Evolutionary conservation across 768 basidiomycete species (phyloP).

Genomic region (Boletus sp.): DNA sequence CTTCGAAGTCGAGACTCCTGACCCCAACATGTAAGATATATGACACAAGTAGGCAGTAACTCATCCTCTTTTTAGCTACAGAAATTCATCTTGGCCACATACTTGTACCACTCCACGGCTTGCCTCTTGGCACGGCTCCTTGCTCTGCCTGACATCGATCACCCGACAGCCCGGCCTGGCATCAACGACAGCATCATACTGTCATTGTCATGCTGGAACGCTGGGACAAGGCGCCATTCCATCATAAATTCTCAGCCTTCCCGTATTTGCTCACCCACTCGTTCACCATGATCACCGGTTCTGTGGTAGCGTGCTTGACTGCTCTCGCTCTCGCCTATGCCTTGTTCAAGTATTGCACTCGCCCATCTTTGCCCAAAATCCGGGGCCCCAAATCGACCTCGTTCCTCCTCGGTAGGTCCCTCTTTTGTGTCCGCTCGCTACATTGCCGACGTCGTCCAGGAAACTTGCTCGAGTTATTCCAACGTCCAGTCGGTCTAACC

Average conservation of each 20-base stretch:
- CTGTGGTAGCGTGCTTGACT: not conserved
- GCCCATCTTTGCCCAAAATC: constrained; percentile 13
- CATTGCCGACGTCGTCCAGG: constrained; percentile 26
- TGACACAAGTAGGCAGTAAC: not conserved
- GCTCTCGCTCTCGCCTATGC: constrained; percentile 8
- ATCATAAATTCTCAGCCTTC: not conserved
- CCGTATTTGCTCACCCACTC: not conserved
- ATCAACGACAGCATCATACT: not conserved
- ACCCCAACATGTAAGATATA: not conserved
- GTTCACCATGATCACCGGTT: constrained; percentile 9
- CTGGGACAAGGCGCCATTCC: not conserved
- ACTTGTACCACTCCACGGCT: not conserved
- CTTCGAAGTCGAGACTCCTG: not conserved
- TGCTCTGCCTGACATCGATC: not conserved
- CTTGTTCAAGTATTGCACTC: not conserved
- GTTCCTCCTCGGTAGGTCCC: constrained; percentile 15
- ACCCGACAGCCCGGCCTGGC: constrained; percentile 2
- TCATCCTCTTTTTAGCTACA: not conserved
- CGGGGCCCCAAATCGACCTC: constrained; percentile 22
- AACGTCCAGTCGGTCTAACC: constrained; percentile 21
- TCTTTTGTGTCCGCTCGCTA: not conserved
- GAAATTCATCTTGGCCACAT: not conserved
- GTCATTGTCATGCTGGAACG: constrained; percentile 3
- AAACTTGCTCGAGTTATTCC: constrained; percentile 29
- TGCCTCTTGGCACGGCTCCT: not conserved